Base-by-base conservation (phyloP, 1,284 basidiomycete genomes). In the Rhodotorula sp. region DNA sequence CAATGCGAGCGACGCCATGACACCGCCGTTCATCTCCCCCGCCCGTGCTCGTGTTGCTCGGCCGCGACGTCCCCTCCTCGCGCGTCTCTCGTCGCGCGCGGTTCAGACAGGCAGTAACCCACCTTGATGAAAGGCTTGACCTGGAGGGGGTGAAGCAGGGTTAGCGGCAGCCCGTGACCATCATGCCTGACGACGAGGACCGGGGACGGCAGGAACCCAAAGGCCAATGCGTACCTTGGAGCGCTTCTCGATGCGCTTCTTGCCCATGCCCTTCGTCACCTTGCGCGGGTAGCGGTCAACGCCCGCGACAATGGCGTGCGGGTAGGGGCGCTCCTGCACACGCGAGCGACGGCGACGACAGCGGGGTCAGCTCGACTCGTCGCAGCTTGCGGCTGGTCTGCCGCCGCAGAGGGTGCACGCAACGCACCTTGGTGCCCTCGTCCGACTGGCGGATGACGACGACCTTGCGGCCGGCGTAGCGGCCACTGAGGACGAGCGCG, bases 41-140 rank as follows among this genome's bases (percentile, higher is more conserved):
- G 34, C 34, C 34, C 34, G 34, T 34, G 34, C 50, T 50, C 58
- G 63, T 34, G 50, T 17, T 13, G 23, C 50, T n/a, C 21, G 50
- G 12, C n/a, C 45, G 12, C 23, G 23, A 27, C 7, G 9, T n/a
- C 58, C 7, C 46, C 23, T 21, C 19, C 21, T 25, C 27, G 21
- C 25, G 4, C 4, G 1, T 21, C 17, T 4, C 34, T 21, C 44
- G 7, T 7, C 46, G 27, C 10, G 54, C 27, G 14, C 50, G 19
- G 5, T n/a, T 7, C 19, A 4, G 16, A 13, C 10, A 4, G 21
- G 8, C 10, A n/a, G 48, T 42, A n/a, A 55, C 88, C 78, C 77
- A 95, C 93, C 89, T 97, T 97, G 87, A 97, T 93, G 85, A 97
- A 97, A 79, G 94, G 94, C 88, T 97, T 97, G 83, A 97, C 90